phyloP scores from a whole-genome alignment of 2,329 filamentous ascomycete species.

The Cercospora beticola region DNA sequence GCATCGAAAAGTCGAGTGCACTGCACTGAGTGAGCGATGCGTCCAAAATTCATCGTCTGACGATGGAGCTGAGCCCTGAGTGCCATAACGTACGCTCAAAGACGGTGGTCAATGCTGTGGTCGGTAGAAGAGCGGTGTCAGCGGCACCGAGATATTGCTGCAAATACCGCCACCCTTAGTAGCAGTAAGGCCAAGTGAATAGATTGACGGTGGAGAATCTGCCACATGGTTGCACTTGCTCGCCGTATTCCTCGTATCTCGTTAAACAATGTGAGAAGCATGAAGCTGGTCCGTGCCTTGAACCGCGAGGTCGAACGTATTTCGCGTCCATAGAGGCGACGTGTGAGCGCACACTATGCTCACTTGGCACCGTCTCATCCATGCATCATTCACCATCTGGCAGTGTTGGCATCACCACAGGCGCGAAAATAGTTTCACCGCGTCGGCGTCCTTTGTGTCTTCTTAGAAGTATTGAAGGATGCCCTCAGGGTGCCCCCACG shows the following conservation, averaged over 20 bases:
- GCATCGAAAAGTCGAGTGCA: no score
- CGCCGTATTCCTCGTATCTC: not conserved
- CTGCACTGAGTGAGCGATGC: no score
- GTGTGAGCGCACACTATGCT: not conserved
- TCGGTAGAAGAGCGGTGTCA: not conserved
- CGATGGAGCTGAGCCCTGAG: no score
- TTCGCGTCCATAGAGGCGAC: not conserved
- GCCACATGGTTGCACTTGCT: not conserved
- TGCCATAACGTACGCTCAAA: not conserved
- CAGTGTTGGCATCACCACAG: not conserved
- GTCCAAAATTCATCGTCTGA: no score
- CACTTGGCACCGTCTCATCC: not conserved
- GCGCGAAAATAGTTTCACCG: not conserved
- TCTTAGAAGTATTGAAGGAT: not conserved
- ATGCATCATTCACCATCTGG: not conserved
- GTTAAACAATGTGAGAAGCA: not conserved
- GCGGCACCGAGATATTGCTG: not conserved
- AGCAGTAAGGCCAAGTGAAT: not conserved
- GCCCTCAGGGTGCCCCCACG: not conserved
- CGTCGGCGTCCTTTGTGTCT: not conserved
- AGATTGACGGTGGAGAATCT: not conserved
- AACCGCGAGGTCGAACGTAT: not conserved
- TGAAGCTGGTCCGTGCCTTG: not conserved
- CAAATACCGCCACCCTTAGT: no score
- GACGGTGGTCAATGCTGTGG: not conserved